phyloP scores from a whole-genome alignment of 2,329 filamentous ascomycete genomes.

The Sporothrix globosa region DNA sequence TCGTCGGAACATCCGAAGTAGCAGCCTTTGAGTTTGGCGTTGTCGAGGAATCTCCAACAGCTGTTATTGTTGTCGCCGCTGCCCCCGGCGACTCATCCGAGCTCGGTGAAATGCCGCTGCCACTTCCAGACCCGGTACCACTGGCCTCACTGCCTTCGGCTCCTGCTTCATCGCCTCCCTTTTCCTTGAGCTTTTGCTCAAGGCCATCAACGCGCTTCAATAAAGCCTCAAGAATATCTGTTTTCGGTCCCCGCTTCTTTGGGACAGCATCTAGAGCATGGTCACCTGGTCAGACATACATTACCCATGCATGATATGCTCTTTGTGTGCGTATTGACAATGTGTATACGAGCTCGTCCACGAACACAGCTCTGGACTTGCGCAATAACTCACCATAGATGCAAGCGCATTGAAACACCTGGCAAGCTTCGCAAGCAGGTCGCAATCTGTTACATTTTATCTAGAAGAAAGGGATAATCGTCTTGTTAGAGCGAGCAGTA shows the following conservation, averaged over 20 bases:
- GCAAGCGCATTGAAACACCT: conserved; percentile 85
- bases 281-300: background rate
- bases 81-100: conserved; percentile 1
- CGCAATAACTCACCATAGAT: conserved; percentile 70
- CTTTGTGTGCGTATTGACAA: background rate
- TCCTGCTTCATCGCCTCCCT: conserved; percentile 39
- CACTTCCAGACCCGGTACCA: conserved; percentile 36
- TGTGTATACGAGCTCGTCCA: background rate
- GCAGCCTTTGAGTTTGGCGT: background rate
- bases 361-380: background rate
- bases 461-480: conserved; percentile 49
- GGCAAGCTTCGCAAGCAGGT: conserved; percentile 84
- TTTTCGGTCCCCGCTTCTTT: conserved; percentile 88
- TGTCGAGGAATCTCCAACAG: background rate
- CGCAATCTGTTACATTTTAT: conserved; percentile 90
- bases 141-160: conserved; percentile 35
- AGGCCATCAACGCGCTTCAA: conserved; percentile 83
- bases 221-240: conserved; percentile 81
- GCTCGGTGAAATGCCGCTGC: conserved; percentile 37
- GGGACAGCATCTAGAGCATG: conserved; percentile 75
- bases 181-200: conserved; percentile 74
- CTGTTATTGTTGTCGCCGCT: background rate
- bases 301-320: background rate
- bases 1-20: background rate
- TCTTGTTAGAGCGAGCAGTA: background rate